These are phyloP conservation scores for Glarea lozoyensis DNA, from an alignment of 495 filamentous ascomycete genomes.

Conservation along the genomic window DNA sequence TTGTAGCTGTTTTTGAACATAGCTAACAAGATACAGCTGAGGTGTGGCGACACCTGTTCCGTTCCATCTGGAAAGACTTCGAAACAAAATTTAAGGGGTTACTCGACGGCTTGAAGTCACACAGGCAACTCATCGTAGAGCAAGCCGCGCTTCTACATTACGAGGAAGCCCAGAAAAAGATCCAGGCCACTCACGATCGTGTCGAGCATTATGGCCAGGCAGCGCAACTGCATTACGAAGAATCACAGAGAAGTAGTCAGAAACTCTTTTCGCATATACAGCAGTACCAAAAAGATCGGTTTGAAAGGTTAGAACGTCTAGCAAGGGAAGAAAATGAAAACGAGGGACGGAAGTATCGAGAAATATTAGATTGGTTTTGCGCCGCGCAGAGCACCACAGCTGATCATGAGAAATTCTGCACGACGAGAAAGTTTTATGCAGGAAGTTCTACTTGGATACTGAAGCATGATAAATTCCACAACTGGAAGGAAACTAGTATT, in stretches of 20 bases:
- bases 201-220: too few relatives aligned
- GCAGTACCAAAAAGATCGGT: too few relatives aligned
- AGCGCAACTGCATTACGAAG: too few relatives aligned
- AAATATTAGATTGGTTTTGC: slow-evolving; percentile 25
- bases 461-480: slow-evolving; percentile 15
- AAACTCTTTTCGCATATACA: slow-evolving; percentile 6
- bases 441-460: slow-evolving; percentile 29
- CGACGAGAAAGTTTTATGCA: slow-evolving; percentile 20
- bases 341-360: slow-evolving; percentile 9
- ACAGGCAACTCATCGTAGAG: slow-evolving; percentile 28
- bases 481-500: slow-evolving; percentile 23
- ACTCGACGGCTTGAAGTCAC: slow-evolving; percentile 27
- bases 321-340: slow-evolving; percentile 14
- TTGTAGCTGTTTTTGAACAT: too few relatives aligned
- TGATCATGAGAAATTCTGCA: slow-evolving; percentile 22
- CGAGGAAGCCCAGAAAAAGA: slow-evolving; percentile 14
- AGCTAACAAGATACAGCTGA: slow-evolving; percentile 1
- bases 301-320: too few relatives aligned
- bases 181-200: too few relatives aligned
- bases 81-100: slow-evolving; percentile 24
- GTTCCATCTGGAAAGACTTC: slow-evolving; percentile 32
- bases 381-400: slow-evolving; percentile 17
- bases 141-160: slow-evolving; percentile 22
- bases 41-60: slow-evolving; percentile 28
- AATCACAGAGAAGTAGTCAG: slow-evolving; percentile 3